These are phyloP conservation scores for Globisporangium canariense DNA, from an alignment of 352 stramenopile genomes.

Conservation along the genomic window DNA sequence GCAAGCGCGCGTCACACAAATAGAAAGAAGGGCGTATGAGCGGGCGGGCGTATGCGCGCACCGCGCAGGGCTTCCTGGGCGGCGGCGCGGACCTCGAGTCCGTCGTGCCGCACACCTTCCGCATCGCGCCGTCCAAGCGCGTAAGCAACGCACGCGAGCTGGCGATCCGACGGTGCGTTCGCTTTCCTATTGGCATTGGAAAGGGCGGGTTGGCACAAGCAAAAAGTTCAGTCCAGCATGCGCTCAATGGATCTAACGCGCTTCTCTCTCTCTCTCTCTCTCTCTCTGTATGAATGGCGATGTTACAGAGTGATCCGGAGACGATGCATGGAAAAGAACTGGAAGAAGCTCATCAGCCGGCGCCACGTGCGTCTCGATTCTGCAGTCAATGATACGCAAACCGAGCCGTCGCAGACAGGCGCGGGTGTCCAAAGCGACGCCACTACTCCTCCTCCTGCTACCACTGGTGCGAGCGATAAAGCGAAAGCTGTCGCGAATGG, in stretches of 20 bases:
- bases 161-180: conserved; percentile 48
- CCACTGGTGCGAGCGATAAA: background rate
- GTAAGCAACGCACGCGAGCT: conserved; percentile 32
- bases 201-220: background rate
- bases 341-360: conserved; percentile 68
- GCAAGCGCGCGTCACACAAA: background rate
- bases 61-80: conserved; percentile 38
- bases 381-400: background rate
- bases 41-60: conserved; percentile 65
- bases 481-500: background rate
- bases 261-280: background rate
- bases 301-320: conserved; percentile 48
- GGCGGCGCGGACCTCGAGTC: conserved; percentile 57
- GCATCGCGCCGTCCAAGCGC: conserved; percentile 25
- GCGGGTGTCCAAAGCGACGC: background rate
- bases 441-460: background rate
- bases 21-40: conserved; percentile 36
- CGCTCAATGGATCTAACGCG: background rate
- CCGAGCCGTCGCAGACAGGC: background rate
- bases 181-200: background rate
- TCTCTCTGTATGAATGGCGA: conserved; percentile 8
- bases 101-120: conserved; percentile 57
- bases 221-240: background rate
- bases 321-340: conserved; percentile 78
- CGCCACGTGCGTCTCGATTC: conserved; percentile 30